Conservation (phyloP, 192 early-diverging fungal species). For the Polychytrium aggregatum region DNA sequence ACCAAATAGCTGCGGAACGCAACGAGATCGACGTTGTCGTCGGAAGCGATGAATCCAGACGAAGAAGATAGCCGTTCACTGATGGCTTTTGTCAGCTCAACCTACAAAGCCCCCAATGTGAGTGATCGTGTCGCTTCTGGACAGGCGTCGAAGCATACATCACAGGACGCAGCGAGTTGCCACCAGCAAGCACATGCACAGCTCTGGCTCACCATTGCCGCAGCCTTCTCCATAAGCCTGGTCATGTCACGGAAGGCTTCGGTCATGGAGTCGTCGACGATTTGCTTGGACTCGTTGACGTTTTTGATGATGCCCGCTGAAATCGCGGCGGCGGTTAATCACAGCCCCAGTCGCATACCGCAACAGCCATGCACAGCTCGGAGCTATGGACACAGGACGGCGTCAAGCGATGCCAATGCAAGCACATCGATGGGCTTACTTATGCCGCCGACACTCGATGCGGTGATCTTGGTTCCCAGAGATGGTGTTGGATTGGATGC, state of each 20-base stretch:
- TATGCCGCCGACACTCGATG: conserved; percentile 28
- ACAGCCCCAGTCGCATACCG: too few species aligned
- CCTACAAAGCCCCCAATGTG: conserved; percentile 14
- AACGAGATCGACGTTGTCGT: conserved; percentile 28
- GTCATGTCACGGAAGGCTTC: conserved; percentile 85
- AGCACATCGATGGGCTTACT: conserved; percentile 16
- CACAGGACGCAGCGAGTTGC: too few species aligned
- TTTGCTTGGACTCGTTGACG: conserved; percentile 53
- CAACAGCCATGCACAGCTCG: too few species aligned
- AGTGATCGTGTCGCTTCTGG: not conserved
- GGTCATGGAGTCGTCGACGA: conserved; percentile 54
- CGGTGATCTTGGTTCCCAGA: conserved; percentile 5
- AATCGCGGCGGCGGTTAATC: too few species aligned
- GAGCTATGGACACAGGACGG: not conserved
- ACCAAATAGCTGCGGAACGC: conserved; percentile 60
- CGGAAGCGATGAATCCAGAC: conserved; percentile 7
- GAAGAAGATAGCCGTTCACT: conserved; percentile 40
- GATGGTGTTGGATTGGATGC: not conserved
- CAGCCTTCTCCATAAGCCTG: conserved; percentile 74
- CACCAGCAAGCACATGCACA: not conserved
- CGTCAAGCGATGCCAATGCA: not conserved
- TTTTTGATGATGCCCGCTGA: conserved; percentile 52
- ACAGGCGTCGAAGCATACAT: too few species aligned
- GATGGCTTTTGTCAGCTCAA: conserved; percentile 58
- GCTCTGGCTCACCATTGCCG: conserved; percentile 60